Evolutionary conservation across 2,329 filamentous ascomycete genomes (phyloP), one percentile per base, ranked within the genome.

Genomic region (Ophiostoma ips): DNA sequence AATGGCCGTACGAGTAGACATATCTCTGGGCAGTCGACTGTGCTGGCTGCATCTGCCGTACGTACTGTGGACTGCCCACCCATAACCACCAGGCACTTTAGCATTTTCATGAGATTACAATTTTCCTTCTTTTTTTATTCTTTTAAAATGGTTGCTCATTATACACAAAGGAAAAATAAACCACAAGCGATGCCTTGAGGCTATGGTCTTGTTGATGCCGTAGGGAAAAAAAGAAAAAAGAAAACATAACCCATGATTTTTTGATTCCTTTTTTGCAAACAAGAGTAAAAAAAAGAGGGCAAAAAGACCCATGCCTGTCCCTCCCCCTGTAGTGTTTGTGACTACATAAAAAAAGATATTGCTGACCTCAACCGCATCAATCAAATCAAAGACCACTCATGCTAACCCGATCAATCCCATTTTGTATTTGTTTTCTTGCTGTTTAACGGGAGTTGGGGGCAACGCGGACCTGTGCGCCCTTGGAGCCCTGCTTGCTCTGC

Each of bases 401-500:
- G 43, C 28, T 33, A 33, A 45, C 43, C 30, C 43, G 16, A 34
- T 33, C 43, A 45, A 34, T 38, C 50, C 46, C 41, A 36, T 46
- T 46, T 43, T 48, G 44, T 16, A 45, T 46, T 47, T 38, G 31
- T 34, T 50, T 51, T 52, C 36, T 9, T 33, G 28, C 11, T 33
- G 21, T 46, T 85, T 87, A 95, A 75, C 88, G 88, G 75, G 78
- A 83, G 67, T 83, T 89, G 68, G 86, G 81, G 68, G 83, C 77
- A 63, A 87, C 82, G 84, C 95, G 95, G 67, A 75, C 71, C 63
- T 78, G 80, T 61, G 88, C 80, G 65, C 92, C 92, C 82, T 94
- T 95, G 60, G 87, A 83, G 66, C 87, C 88, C 80, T 95, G 87
- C 86, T 98, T 98, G 82, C 87, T 89, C 70, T 83, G 76, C 69